These are phyloP conservation scores for Agastache rugosa DNA, from an alignment of 257 asterid genomes.

Conservation along the genomic window DNA sequence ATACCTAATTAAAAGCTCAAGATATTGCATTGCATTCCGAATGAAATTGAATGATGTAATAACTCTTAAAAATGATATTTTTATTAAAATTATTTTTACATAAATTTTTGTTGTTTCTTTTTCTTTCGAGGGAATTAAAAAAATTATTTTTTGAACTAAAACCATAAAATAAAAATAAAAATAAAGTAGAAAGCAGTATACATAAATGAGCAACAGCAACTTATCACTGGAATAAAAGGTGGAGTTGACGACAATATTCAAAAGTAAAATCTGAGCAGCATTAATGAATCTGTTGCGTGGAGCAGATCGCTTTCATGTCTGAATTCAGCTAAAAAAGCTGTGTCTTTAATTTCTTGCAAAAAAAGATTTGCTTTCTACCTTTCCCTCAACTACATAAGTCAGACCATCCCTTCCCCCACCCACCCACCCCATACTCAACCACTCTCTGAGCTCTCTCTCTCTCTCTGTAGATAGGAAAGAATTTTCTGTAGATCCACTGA, in stretches of 20 bases:
- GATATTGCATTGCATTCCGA: no score
- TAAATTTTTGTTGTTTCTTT: no score
- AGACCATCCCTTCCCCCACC: neutral
- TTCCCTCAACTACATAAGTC: neutral
- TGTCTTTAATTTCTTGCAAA: conserved; percentile 22
- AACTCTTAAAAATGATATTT: no score
- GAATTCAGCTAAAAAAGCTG: conserved; percentile 24
- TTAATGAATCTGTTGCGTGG: conserved; percentile 32
- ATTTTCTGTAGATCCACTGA: conserved; percentile 30
- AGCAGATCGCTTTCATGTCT: conserved; percentile 24
- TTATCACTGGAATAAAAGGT: neutral
- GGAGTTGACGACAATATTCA: conserved; percentile 32
- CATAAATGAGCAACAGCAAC: neutral
- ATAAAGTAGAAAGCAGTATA: no score
- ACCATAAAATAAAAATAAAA: no score
- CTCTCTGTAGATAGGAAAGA: conserved; percentile 27
- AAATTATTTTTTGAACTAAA: no score
- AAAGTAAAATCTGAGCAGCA: conserved; percentile 14
- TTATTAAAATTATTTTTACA: no score
- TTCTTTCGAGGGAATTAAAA: no score
- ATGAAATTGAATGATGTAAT: no score
- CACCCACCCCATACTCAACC: neutral
- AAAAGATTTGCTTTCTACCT: neutral
- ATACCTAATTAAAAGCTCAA: no score
- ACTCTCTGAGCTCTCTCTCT: neutral